Conservation (phyloP, 495 filamentous ascomycete genomes). For the Schizothecium vesticola region DNA sequence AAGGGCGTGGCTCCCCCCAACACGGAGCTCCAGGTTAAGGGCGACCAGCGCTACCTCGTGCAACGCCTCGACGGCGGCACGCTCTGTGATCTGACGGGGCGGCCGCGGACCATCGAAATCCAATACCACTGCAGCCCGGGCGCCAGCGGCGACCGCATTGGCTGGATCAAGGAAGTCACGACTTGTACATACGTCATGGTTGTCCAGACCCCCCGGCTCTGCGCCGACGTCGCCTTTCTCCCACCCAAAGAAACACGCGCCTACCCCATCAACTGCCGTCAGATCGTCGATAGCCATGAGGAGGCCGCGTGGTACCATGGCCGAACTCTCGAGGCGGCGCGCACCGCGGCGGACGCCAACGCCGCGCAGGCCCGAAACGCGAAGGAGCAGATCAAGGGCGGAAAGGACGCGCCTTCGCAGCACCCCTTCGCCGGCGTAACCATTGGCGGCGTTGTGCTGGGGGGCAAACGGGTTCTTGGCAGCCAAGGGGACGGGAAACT, state of each 20-base stretch:
- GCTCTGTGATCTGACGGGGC: constrained; percentile 84
- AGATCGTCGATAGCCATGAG: constrained; percentile 53
- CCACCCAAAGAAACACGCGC: constrained; percentile 77
- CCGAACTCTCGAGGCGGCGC: constrained; percentile 47
- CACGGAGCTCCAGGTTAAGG: constrained; percentile 71
- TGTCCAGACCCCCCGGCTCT: constrained; percentile 87
- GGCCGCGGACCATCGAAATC: constrained; percentile 78
- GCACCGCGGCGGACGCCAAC: constrained; percentile 29
- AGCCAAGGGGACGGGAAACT: constrained; percentile 37
- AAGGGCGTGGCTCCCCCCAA: constrained; percentile 42
- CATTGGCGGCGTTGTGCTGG: constrained; percentile 49
- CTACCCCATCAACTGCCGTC: constrained; percentile 70
- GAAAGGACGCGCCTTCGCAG: constrained; percentile 15
- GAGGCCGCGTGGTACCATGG: constrained; percentile 49
- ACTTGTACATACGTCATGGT: constrained; percentile 96
- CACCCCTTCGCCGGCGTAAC: constrained; percentile 26
- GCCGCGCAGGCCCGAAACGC: constrained; percentile 5
- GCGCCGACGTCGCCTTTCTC: constrained; percentile 86
- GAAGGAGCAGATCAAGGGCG: constrained; percentile 25
- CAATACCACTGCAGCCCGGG: constrained; percentile 90
- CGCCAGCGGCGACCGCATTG: constrained; percentile 69
- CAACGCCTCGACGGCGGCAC: constrained; percentile 83
- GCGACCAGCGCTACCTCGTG: constrained; percentile 83
- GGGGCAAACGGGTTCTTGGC: constrained; percentile 47
- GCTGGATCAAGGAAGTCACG: constrained; percentile 89